Conservation (phyloP, 805 yeast species). For the Debaryomyces maramus region DNA sequence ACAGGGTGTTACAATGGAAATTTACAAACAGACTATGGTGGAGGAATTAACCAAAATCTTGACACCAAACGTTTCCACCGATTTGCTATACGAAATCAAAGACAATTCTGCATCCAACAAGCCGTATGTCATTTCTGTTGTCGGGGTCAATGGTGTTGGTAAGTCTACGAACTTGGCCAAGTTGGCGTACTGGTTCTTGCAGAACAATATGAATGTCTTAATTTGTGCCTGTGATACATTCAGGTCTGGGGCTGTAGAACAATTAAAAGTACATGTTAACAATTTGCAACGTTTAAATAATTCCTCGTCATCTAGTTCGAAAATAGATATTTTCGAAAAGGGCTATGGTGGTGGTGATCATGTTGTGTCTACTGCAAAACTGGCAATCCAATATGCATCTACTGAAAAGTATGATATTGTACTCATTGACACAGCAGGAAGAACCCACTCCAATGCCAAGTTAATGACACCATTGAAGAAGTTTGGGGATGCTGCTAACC, state of each 20-base stretch:
- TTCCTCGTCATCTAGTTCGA: conserved; percentile 35
- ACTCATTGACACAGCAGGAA: conserved; percentile 94
- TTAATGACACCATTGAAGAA: conserved; percentile 94
- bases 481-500: conserved; percentile 92
- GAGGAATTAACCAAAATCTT: conserved; percentile 73
- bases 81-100: conserved; percentile 79
- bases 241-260: conserved; percentile 98
- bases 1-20: conserved; percentile 68
- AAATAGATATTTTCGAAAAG: conserved; percentile 82
- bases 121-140: conserved; percentile 95
- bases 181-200: conserved; percentile 91
- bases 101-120: conserved; percentile 28
- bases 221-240: conserved; percentile 98
- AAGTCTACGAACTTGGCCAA: conserved; percentile 94
- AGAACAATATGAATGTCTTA: conserved; percentile 80
- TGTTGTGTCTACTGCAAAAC: conserved; percentile 89
- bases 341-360: conserved; percentile 97
- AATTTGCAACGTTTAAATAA: conserved; percentile 71
- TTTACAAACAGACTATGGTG: conserved; percentile 61
- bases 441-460: conserved; percentile 92
- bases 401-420: conserved; percentile 77
- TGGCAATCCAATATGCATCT: conserved; percentile 80
- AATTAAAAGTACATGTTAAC: conserved; percentile 87
- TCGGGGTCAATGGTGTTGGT: conserved; percentile 98
- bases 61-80: conserved; percentile 90